phyloP scores from a whole-genome alignment of 192 early-diverging fungal genomes.

The Coemansia sp. region DNA sequence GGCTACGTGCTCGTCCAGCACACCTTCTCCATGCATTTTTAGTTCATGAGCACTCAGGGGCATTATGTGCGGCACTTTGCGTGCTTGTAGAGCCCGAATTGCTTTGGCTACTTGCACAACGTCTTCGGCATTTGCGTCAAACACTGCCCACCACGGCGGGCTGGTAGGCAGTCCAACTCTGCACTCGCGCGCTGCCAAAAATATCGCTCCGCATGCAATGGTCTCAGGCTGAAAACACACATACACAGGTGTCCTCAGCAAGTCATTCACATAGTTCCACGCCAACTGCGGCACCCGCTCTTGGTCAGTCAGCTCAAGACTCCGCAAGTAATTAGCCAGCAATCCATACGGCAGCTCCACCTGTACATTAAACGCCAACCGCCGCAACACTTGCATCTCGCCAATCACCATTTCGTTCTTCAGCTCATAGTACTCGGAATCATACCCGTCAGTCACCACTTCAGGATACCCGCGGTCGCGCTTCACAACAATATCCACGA shows the following conservation, averaged over 20 bases:
- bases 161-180: slow-evolving; percentile 63
- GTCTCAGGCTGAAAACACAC: slow-evolving; percentile 52
- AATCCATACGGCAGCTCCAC: slow-evolving; percentile 95
- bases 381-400: slow-evolving; percentile 86
- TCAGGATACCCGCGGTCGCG: slow-evolving; percentile 51
- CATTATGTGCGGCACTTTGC: slow-evolving; percentile 46
- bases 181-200: slow-evolving; percentile 68
- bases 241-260: slow-evolving; percentile 53
- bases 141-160: slow-evolving; percentile 86
- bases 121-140: slow-evolving; percentile 74
- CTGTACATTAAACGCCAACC: slow-evolving; percentile 92
- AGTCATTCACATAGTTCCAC: slow-evolving; percentile 95
- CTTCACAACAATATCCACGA: slow-evolving; percentile 70
- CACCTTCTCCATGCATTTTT: slow-evolving; percentile 23
- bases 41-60: slow-evolving; percentile 61
- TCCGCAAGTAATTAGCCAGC: slow-evolving; percentile 89
- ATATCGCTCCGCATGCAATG: slow-evolving; percentile 86
- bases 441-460: slow-evolving; percentile 60
- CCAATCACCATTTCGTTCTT: slow-evolving; percentile 76
- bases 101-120: slow-evolving; percentile 58
- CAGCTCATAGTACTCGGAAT: slow-evolving; percentile 66
- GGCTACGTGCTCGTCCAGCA: slow-evolving; percentile 15
- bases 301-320: slow-evolving; percentile 73
- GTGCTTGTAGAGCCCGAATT: slow-evolving; percentile 61
- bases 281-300: slow-evolving; percentile 75